Percentiles rank a stretch among this genome's conserved stretches.
phyloP scores from a whole-genome alignment of 768 basidiomycete species.

The Podaxis sp. region DNA sequence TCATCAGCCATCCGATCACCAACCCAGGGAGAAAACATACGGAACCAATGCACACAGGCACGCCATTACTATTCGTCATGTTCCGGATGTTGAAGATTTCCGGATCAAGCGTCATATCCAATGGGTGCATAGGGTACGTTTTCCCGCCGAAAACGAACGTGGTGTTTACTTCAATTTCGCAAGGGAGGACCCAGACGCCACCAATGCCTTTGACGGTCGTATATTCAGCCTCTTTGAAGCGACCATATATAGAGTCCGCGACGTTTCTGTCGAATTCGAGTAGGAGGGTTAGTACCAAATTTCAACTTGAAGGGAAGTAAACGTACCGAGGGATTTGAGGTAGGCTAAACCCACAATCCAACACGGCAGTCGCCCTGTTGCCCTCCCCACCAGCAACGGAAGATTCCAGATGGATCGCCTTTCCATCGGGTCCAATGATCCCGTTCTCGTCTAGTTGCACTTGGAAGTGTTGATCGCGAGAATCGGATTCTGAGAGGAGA shows the following conservation, averaged over 20 bases:
- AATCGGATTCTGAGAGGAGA: conserved; percentile 26
- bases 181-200: conserved; percentile 61
- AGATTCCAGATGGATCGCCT: conserved; percentile 30
- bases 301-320: not conserved
- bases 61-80: conserved; percentile 37
- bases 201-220: conserved; percentile 43
- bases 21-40: conserved; percentile 33
- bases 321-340: conserved; percentile 75
- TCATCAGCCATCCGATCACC: not conserved
- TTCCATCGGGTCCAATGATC: conserved; percentile 61
- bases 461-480: conserved; percentile 63
- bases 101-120: conserved; percentile 48
- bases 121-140: conserved; percentile 61
- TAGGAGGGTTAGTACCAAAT: not conserved
- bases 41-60: conserved; percentile 59
- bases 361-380: conserved; percentile 54
- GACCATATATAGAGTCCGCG: conserved; percentile 79
- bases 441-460: conserved; percentile 56
- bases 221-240: conserved; percentile 72
- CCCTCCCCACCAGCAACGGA: conserved; percentile 32
- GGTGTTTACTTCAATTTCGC: conserved; percentile 60
- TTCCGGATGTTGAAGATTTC: conserved; percentile 40
- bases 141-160: conserved; percentile 63
- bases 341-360: conserved; percentile 48
- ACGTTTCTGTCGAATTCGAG: not conserved